Conservation (phyloP, 2,329 filamentous ascomycete species). For the Fusarium devonianum region DNA sequence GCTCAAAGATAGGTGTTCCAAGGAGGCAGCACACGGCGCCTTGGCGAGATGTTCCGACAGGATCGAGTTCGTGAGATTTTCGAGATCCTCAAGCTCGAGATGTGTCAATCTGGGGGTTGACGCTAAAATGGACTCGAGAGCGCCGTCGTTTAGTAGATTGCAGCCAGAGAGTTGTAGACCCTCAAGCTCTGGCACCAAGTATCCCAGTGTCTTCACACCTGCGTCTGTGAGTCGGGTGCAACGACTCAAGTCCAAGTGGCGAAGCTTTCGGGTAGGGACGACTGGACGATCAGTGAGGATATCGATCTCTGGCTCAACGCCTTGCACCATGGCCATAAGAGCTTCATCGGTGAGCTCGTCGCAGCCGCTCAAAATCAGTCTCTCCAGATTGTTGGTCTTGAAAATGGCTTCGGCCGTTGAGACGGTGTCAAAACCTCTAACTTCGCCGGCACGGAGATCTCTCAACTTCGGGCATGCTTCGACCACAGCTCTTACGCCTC, state of each 20-base stretch:
- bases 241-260: conserved; percentile 84
- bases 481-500: conserved; percentile 76
- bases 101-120: conserved; percentile 81
- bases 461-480: conserved; percentile 74
- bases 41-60: conserved; percentile 76
- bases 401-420: conserved; percentile 79
- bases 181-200: conserved; percentile 80
- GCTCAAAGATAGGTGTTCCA: conserved; percentile 86
- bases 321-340: conserved; percentile 77
- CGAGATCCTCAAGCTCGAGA: conserved; percentile 87
- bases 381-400: conserved; percentile 79
- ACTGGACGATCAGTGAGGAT: conserved; percentile 78
- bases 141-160: conserved; percentile 73
- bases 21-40: conserved; percentile 72
- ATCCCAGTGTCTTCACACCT: conserved; percentile 74
- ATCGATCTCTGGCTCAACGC: conserved; percentile 78
- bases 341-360: conserved; percentile 78
- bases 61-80: conserved; percentile 76
- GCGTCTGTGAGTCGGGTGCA: conserved; percentile 76
- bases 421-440: conserved; percentile 78
- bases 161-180: conserved; percentile 85
- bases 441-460: conserved; percentile 83
- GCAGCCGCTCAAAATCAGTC: conserved; percentile 83
- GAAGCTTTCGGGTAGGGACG: conserved; percentile 78
- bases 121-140: conserved; percentile 74